Percentiles rank a stretch among this genome's conserved stretches.
These are phyloP conservation scores for Populus hybrid DNA, from an alignment of 441 rosid genomes.

Conservation along the genomic window DNA sequence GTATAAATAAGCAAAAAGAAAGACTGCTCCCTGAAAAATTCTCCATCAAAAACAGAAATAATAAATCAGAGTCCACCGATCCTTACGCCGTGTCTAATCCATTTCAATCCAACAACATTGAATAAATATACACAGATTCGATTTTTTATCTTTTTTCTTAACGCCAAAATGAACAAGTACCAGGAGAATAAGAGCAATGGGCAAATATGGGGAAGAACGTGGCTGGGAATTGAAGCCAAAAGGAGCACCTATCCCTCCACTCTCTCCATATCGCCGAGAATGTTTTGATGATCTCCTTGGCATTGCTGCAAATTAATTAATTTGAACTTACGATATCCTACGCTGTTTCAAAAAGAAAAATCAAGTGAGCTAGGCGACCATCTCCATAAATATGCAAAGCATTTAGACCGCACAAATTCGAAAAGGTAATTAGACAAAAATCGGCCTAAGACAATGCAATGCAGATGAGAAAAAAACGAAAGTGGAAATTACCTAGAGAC, in stretches of 20 bases:
- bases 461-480: not conserved
- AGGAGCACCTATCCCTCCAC: conserved; percentile 20
- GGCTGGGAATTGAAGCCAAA: conserved; percentile 27
- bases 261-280: conserved; percentile 35
- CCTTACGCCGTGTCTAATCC: not conserved
- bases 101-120: not conserved
- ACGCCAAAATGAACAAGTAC: conserved; percentile 14
- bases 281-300: conserved; percentile 41
- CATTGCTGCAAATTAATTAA: conserved; percentile 24
- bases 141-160: not conserved
- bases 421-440: not conserved
- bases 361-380: not conserved
- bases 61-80: not conserved
- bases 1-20: conserved; percentile 34
- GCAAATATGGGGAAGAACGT: conserved; percentile 33
- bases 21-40: conserved; percentile 35
- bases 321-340: not conserved
- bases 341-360: not conserved
- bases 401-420: not conserved
- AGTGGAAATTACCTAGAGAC: not conserved
- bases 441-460: not conserved
- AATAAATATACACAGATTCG: not conserved
- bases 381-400: not conserved
- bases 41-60: not conserved
- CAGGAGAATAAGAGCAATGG: conserved; percentile 34